Conservation (phyloP, 495 filamentous ascomycete genomes). For the Pseudoneurospora amorphoporcata region DNA sequence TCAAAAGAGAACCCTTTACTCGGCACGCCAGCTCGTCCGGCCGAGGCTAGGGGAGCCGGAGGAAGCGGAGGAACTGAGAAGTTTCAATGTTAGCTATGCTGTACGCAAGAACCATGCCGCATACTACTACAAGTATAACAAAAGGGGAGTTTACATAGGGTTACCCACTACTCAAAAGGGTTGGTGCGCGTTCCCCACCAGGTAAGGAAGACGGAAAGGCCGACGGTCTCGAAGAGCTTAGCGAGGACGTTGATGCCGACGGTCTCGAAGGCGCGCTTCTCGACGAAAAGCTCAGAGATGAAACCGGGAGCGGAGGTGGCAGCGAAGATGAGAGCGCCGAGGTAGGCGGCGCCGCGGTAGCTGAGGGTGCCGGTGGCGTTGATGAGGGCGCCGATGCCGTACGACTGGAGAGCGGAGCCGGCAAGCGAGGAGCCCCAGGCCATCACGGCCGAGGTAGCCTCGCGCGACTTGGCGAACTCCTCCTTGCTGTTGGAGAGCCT, state of each 20-base stretch:
- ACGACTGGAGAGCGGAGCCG: slow-evolving; percentile 83
- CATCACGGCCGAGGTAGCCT: slow-evolving; percentile 75
- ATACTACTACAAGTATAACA: background rate
- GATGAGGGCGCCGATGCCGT: slow-evolving; percentile 90
- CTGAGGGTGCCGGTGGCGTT: slow-evolving; percentile 88
- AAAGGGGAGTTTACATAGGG: background rate
- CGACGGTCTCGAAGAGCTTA: slow-evolving; percentile 86
- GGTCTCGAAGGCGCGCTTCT: slow-evolving; percentile 84
- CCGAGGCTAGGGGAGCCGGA: background rate
- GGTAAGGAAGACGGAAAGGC: slow-evolving; percentile 81
- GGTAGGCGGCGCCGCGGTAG: slow-evolving; percentile 95
- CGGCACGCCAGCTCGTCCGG: slow-evolving; percentile 15
- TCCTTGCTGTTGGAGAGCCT: slow-evolving; percentile 89
- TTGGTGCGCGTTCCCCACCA: slow-evolving; percentile 96
- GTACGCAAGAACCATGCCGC: too few relatives aligned
- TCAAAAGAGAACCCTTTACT: slow-evolving; percentile 2
- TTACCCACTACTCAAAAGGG: slow-evolving; percentile 52
- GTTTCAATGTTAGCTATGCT: background rate
- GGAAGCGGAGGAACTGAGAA: background rate
- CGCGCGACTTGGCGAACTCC: slow-evolving; percentile 89
- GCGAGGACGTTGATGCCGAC: slow-evolving; percentile 75
- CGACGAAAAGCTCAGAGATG: slow-evolving; percentile 73
- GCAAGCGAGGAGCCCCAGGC: slow-evolving; percentile 84
- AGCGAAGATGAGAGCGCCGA: slow-evolving; percentile 83
- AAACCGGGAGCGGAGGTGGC: slow-evolving; percentile 85